These are phyloP conservation scores for Mikania micrantha DNA, from an alignment of 129 eudicot genomes.

Conservation along the genomic window DNA sequence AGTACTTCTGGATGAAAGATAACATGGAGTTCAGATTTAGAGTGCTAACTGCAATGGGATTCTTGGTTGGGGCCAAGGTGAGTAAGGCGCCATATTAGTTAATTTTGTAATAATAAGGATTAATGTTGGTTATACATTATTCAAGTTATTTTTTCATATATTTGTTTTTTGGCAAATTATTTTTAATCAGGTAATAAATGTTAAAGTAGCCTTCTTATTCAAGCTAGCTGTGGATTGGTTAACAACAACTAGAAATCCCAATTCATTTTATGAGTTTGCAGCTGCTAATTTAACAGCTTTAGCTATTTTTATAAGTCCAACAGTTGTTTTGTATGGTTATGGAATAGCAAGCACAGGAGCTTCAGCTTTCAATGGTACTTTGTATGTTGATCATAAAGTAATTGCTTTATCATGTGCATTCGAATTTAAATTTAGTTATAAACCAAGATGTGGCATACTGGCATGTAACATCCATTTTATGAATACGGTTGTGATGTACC, in stretches of 20 bases:
- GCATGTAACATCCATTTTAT: too few species aligned
- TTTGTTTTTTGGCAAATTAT: neutral
- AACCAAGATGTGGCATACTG: too few species aligned
- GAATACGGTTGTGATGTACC: too few species aligned
- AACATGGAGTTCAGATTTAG: conserved; percentile 74
- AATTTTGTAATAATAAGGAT: neutral
- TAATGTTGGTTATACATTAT: neutral
- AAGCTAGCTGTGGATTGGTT: conserved; percentile 98
- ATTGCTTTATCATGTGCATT: conserved; percentile 26
- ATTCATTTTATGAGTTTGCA: conserved; percentile 67
- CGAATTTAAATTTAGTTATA: neutral
- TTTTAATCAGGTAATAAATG: conserved; percentile 67
- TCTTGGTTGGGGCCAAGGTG: conserved; percentile 89
- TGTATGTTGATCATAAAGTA: conserved; percentile 50
- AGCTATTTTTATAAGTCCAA: conserved; percentile 87
- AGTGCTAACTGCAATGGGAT: conserved; percentile 78
- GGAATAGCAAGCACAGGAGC: conserved; percentile 92
- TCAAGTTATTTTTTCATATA: conserved; percentile 10
- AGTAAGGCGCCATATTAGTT: neutral
- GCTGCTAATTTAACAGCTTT: conserved; percentile 65
- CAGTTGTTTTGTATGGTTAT: conserved; percentile 80
- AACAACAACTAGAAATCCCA: conserved; percentile 69
- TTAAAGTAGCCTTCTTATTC: conserved; percentile 90
- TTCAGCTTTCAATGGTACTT: conserved; percentile 91
- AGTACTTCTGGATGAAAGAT: conserved; percentile 91